Evolutionary conservation across 23 red algal species (phyloP).

Genomic region (Pyropia haitanensis): DNA sequence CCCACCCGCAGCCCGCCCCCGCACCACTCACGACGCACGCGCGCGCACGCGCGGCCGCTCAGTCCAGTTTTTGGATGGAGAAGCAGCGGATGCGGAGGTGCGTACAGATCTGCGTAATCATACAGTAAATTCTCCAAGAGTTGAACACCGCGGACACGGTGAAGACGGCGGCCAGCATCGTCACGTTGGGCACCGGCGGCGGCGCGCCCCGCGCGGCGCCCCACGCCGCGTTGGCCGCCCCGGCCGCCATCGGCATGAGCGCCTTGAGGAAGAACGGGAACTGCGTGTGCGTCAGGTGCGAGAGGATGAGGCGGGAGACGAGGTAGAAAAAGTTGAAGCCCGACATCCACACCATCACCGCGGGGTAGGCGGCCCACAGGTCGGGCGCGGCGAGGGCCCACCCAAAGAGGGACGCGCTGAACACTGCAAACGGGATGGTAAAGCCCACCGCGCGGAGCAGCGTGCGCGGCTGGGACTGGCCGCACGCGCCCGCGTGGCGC

Average conservation of each 20-base stretch:
- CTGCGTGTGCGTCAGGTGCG: conserved; percentile 33
- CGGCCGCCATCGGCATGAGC: conserved; percentile 13
- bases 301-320: conserved; percentile 68
- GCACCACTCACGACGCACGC: no score
- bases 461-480: neutral
- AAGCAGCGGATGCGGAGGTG: conserved; percentile 57
- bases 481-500: neutral
- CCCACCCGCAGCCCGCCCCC: no score
- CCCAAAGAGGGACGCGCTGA: conserved; percentile 10
- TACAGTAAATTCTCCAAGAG: conserved; percentile 38
- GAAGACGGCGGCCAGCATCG: conserved; percentile 5
- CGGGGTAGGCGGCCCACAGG: conserved; percentile 1
- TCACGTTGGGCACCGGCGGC: neutral
- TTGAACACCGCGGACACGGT: conserved; percentile 13
- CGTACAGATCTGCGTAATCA: conserved; percentile 44
- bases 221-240: conserved; percentile 27
- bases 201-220: conserved; percentile 1
- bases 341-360: conserved; percentile 40
- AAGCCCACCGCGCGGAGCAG: conserved; percentile 3
- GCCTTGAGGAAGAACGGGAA: conserved; percentile 33
- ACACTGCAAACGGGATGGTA: conserved; percentile 18
- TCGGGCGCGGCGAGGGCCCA: conserved; percentile 34
- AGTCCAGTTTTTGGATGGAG: conserved; percentile 7
- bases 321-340: conserved; percentile 69
- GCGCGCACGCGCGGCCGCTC: neutral